These are phyloP conservation scores for Sisymbrium irio DNA, from an alignment of 345 rosid genomes.

Conservation along the genomic window DNA sequence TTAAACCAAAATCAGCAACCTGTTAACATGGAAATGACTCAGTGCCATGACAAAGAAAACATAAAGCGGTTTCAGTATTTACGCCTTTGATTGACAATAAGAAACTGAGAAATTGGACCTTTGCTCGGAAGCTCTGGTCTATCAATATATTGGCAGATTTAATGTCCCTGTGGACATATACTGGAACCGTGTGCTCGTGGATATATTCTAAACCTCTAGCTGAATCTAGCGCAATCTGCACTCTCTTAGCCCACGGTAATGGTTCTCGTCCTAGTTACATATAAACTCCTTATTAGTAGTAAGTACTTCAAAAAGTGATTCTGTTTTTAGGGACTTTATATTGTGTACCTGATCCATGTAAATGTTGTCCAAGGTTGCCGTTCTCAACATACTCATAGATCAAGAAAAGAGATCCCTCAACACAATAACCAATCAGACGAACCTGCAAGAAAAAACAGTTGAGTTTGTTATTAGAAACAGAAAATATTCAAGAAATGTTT, in stretches of 20 bases:
- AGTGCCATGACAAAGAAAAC: background rate
- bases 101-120: conserved; percentile 46
- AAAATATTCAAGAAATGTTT: no score
- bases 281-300: background rate
- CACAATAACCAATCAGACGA: conserved; percentile 90
- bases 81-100: background rate
- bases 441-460: conserved; percentile 44
- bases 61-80: background rate
- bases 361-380: conserved; percentile 90
- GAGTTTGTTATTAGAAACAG: background rate
- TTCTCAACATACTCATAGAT: conserved; percentile 89
- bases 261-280: conserved; percentile 64
- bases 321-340: background rate
- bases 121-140: conserved; percentile 78
- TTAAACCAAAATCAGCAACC: conserved; percentile 97
- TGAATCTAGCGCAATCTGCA: conserved; percentile 97
- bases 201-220: conserved; percentile 98
- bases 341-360: conserved; percentile 72
- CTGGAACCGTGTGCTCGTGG: conserved; percentile 98
- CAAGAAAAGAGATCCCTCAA: conserved; percentile 85
- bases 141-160: conserved; percentile 95
- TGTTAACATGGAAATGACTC: conserved; percentile 26
- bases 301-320: background rate
- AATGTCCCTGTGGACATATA: conserved; percentile 91
- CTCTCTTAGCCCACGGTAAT: conserved; percentile 75